These are phyloP conservation scores for Exophiala xenobiotica DNA, from an alignment of 2,329 filamentous ascomycete genomes.

Conservation along the genomic window DNA sequence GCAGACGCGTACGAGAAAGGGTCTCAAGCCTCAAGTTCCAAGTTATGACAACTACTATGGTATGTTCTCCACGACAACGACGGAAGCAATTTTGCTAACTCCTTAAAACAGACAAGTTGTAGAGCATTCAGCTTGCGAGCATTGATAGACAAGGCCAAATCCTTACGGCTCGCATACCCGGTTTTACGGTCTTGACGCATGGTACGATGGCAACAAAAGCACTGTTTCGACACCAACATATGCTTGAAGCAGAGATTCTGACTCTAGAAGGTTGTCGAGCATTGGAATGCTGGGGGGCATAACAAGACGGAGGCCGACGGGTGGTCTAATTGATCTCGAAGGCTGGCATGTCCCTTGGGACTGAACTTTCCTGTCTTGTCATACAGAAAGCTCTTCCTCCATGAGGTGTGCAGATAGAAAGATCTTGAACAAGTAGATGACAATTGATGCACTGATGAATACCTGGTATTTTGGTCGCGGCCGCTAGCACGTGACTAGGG, in stretches of 20 bases:
- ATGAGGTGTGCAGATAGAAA: neutral
- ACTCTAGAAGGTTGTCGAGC: conserved; percentile 11
- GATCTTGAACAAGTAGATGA: conserved; percentile 4
- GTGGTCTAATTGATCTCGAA: conserved; percentile 2
- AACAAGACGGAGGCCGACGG: neutral
- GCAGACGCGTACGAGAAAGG: conserved; percentile 98
- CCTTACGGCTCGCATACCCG: conserved; percentile 25
- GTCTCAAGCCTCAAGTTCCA: conserved; percentile 94
- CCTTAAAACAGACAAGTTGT: conserved; percentile 84
- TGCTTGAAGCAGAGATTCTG: conserved; percentile 7
- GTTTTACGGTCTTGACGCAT: conserved; percentile 21
- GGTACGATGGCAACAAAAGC: conserved; percentile 15
- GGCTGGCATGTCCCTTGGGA: neutral
- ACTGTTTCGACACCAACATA: conserved; percentile 7
- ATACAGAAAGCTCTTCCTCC: conserved; percentile 6
- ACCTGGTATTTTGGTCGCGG: neutral
- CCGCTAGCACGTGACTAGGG: no score
- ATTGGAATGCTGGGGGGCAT: neutral
- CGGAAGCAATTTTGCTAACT: conserved; percentile 41
- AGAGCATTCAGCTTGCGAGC: conserved; percentile 43
- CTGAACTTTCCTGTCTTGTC: conserved; percentile 10
- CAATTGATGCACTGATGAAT: conserved; percentile 8
- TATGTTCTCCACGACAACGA: conserved; percentile 56
- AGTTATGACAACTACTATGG: conserved; percentile 74
- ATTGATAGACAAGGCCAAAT: conserved; percentile 24